Evolutionary conservation across 306 rosid species (phyloP).

Genomic region (Trifolium pratense): DNA sequence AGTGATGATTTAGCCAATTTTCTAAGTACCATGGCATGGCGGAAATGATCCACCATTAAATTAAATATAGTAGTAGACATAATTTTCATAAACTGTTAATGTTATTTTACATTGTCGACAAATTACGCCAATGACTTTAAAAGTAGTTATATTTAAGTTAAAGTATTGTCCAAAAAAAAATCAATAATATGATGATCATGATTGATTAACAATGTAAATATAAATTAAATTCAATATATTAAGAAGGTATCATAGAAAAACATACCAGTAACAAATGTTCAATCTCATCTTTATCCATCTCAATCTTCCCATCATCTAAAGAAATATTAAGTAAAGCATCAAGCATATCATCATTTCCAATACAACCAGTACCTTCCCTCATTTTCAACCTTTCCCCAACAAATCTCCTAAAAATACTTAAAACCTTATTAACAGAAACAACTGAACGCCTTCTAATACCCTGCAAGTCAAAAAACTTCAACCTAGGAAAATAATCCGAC

Average conservation of each 20-base stretch:
- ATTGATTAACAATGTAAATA: too few relatives aligned
- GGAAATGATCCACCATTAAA: too few relatives aligned
- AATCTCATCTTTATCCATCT: slow-evolving; percentile 45
- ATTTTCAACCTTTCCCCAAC: slow-evolving; percentile 43
- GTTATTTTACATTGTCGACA: too few relatives aligned
- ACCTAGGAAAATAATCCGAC: slow-evolving; percentile 35
- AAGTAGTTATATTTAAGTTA: too few relatives aligned
- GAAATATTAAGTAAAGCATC: slow-evolving; percentile 52
- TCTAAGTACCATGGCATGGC: too few relatives aligned
- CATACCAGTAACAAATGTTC: slow-evolving; percentile 45
- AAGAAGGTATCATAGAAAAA: background rate
- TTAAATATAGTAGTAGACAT: too few relatives aligned
- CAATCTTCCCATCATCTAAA: slow-evolving; percentile 40
- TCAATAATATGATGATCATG: too few relatives aligned
- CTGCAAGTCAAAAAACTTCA: slow-evolving; percentile 28
- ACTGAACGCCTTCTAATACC: slow-evolving; percentile 29
- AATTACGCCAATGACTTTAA: too few relatives aligned
- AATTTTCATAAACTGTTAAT: too few relatives aligned
- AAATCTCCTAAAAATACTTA: slow-evolving; percentile 34
- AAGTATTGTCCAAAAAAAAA: too few relatives aligned
- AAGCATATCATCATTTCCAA: slow-evolving; percentile 38
- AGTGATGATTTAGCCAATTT: too few relatives aligned
- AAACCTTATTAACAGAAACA: slow-evolving; percentile 31
- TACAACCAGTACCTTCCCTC: background rate
- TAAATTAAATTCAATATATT: too few relatives aligned